Conservation (phyloP, 2,329 filamentous ascomycete genomes). For the Ceratocystis variospora region DNA sequence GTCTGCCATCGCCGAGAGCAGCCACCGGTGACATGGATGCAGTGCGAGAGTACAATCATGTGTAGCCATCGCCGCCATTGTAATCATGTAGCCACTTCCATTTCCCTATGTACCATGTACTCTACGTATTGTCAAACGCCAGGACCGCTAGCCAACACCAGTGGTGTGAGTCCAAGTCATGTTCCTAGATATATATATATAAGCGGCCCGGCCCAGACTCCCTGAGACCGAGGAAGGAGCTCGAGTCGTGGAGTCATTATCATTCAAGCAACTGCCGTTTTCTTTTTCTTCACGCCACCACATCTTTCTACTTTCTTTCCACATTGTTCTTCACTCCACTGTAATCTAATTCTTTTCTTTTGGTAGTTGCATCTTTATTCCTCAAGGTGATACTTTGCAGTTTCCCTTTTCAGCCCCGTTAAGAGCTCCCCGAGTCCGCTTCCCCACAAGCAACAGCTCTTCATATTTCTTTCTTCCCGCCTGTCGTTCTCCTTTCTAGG, state of each 20-base stretch:
- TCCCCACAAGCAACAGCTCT: not conserved
- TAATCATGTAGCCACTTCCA: not conserved
- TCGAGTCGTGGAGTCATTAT: not conserved
- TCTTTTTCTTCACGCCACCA: not conserved
- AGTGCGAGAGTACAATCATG: not conserved
- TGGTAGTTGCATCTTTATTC: not conserved
- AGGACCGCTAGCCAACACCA: not conserved
- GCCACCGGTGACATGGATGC: not conserved
- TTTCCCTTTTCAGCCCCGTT: not conserved
- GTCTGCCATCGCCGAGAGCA: not conserved
- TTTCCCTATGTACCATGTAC: too few species aligned
- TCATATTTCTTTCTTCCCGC: not conserved
- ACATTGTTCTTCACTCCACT: not conserved
- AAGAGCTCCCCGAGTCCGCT: not conserved
- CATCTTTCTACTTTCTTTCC: not conserved
- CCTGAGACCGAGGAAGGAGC: not conserved
- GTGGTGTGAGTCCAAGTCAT: not conserved
- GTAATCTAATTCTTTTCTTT: not conserved
- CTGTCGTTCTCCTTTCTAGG: not conserved
- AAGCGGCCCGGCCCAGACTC: not conserved
- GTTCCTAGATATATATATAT: not conserved
- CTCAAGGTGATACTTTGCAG: not conserved
- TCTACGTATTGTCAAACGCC: not conserved
- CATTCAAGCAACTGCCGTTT: constrained; percentile 1
- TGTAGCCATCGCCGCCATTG: not conserved